Evolutionary conservation across 2,329 filamentous ascomycete species (phyloP).

Genomic region (Mollisia scopiformis): DNA sequence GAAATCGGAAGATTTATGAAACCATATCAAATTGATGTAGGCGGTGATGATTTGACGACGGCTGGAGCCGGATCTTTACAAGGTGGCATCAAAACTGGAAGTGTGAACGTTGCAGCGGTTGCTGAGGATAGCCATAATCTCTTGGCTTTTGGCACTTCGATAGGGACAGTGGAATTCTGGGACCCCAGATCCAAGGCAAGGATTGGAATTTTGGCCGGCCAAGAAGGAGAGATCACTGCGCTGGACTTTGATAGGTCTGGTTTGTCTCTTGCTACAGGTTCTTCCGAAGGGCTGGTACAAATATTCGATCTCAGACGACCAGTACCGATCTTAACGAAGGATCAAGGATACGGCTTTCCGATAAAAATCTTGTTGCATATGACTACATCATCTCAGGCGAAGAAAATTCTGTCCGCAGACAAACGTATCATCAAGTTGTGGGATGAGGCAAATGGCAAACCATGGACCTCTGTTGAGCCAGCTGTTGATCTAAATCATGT

Average conservation of each 20-base stretch:
- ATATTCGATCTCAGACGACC: conserved; percentile 92
- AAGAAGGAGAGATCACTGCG: conserved; percentile 78
- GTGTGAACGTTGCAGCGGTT: conserved; percentile 84
- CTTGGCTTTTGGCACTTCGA: conserved; percentile 88
- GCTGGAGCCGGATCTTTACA: conserved; percentile 76
- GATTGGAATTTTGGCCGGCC: conserved; percentile 73
- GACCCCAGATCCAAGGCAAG: conserved; percentile 83
- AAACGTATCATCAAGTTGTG: conserved; percentile 98
- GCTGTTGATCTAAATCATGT: conserved; percentile 94
- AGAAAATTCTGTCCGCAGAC: conserved; percentile 89
- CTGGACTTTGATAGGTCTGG: conserved; percentile 85
- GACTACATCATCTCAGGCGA: conserved; percentile 73
- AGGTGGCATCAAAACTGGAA: conserved; percentile 82
- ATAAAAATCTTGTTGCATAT: conserved; percentile 82
- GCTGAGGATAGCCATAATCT: conserved; percentile 90
- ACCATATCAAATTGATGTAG: conserved; percentile 88
- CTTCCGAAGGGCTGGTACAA: conserved; percentile 85
- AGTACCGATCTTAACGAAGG: conserved; percentile 82
- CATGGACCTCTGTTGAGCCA: conserved; percentile 96
- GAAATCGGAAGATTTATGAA: conserved; percentile 94
- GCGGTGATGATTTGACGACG: conserved; percentile 73
- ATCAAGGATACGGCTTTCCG: conserved; percentile 93
- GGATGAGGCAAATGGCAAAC: conserved; percentile 79
- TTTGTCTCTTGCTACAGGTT: conserved; percentile 82
- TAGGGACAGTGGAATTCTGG: conserved; percentile 98